Evolutionary conservation across 2,329 filamentous ascomycete genomes (phyloP), one percentile per base, ranked within the genome.

Genomic region (Ceratocystis cacaofunesta): DNA sequence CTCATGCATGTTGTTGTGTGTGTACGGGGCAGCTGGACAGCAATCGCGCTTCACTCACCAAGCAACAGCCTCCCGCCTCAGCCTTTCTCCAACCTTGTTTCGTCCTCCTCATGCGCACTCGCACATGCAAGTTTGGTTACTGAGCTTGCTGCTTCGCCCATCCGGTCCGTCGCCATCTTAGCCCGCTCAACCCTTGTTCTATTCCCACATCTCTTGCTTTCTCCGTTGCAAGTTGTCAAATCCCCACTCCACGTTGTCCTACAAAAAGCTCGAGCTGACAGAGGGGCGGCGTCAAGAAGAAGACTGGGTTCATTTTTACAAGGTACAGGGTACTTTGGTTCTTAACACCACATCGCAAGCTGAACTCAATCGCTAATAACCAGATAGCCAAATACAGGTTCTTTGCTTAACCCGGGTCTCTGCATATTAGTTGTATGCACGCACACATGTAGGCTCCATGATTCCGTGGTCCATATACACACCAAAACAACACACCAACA

Each of bases 311-410:
- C 3, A 5, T 30, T 58, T 30, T 36, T 25, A 17, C 28, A 58
- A 58, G 52, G 52, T 58, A 58, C 52, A 58, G 52, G 52, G 52
- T 58, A 58, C 52, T 58, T 32, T 30, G 22, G 52, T 8, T 30
- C 6, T 17, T 58, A 1, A 15, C 48, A 25, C 48, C 8, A 10
- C 48, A 15, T 36, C 32, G 32, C 10, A 25, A 58, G 25, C 28
- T 32, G 52, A 58, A 25, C 19, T n/a, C 32, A 36, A 32, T 32
- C 22, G 48, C 28, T 30, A 58, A 32, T 36, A 58, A 58, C 52
- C 52, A 58, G 52, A 30, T 30, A 10, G 52, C 52, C 22, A 17
- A 32, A 25, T n/a, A 30, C 52, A 58, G 28, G 28, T 17, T 17
- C 15, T 30, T 32, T 58, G 17, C 52, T 58, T 19, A 36, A 36